Conservation (phyloP, 441 rosid species). For the Biscutella auriculata region DNA sequence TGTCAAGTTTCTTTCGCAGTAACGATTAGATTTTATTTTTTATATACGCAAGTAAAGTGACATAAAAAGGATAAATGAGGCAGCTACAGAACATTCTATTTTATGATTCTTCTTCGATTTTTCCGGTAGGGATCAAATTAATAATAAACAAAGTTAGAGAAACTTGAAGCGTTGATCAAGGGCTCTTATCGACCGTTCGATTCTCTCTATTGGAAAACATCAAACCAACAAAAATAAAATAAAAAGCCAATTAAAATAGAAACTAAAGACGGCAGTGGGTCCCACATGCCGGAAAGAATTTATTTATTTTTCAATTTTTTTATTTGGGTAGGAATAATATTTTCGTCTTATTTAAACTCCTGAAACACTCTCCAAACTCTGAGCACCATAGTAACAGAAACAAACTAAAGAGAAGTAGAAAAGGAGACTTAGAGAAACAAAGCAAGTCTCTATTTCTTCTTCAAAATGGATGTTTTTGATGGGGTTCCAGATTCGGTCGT, state of each 20-base stretch:
- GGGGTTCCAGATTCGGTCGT: slow-evolving; percentile 18
- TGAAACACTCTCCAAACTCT: slow-evolving; percentile 15
- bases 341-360: slow-evolving; percentile 4
- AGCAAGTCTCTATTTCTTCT: not conserved
- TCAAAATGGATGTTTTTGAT: slow-evolving; percentile 12
- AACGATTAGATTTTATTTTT: no score
- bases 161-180: slow-evolving; percentile 1
- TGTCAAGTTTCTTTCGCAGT: no score
- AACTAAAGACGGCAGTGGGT: slow-evolving; percentile 11
- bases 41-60: not conserved
- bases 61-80: not conserved
- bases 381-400: not conserved
- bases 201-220: not conserved
- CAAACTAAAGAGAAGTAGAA: not conserved
- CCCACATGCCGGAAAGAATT: not conserved
- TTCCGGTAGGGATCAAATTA: not conserved
- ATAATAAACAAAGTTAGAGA: not conserved
- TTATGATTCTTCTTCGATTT: not conserved
- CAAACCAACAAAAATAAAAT: no score
- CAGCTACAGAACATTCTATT: not conserved
- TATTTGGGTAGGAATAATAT: no score
- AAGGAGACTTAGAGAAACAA: not conserved
- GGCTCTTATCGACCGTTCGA: not conserved
- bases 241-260: not conserved
- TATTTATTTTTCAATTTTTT: no score